Conservation (phyloP, 176 grass and related monocot genomes). For the Otatea glauca region DNA sequence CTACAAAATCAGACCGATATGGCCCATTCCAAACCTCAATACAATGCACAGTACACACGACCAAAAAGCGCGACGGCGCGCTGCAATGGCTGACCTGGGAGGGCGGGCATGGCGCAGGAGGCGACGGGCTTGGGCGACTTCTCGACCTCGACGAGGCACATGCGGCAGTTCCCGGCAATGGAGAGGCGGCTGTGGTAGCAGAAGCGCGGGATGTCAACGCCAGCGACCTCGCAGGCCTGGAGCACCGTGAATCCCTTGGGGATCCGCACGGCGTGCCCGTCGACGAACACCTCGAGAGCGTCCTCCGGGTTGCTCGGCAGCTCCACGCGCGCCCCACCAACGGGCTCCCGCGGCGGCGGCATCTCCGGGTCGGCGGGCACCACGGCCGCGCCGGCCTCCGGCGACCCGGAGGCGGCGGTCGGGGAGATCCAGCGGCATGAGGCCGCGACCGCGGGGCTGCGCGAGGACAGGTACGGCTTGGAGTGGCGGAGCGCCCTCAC, state of each 20-base stretch:
- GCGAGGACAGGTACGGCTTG: constrained; percentile 46
- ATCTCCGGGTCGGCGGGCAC: constrained; percentile 53
- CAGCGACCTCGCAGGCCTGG: constrained; percentile 97
- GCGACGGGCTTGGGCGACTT: constrained; percentile 99
- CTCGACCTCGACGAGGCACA: constrained; percentile 99
- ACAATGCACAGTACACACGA: not conserved
- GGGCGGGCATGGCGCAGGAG: constrained; percentile 95
- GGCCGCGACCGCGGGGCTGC: constrained; percentile 26
- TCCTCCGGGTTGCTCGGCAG: constrained; percentile 74
- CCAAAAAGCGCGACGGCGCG: not conserved
- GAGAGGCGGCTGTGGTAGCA: constrained; percentile 96
- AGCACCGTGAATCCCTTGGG: constrained; percentile 96
- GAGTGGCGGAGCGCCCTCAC: constrained; percentile 74
- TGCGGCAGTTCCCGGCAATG: constrained; percentile 93
- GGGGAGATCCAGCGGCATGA: constrained; percentile 82
- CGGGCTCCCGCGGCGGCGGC: constrained; percentile 52
- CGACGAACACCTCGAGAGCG: constrained; percentile 92
- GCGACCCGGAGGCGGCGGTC: constrained; percentile 53
- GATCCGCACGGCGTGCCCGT: constrained; percentile 90
- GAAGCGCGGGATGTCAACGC: constrained; percentile 93
- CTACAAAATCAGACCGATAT: not conserved
- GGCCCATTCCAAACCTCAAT: not conserved
- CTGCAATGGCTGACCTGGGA: constrained; percentile 58
- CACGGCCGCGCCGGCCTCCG: constrained; percentile 61
- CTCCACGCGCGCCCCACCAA: constrained; percentile 75